Percentiles rank a stretch among this genome's conserved stretches.
phyloP scores from a whole-genome alignment of 2,329 filamentous ascomycete species.

The Xylariaceae sp. region DNA sequence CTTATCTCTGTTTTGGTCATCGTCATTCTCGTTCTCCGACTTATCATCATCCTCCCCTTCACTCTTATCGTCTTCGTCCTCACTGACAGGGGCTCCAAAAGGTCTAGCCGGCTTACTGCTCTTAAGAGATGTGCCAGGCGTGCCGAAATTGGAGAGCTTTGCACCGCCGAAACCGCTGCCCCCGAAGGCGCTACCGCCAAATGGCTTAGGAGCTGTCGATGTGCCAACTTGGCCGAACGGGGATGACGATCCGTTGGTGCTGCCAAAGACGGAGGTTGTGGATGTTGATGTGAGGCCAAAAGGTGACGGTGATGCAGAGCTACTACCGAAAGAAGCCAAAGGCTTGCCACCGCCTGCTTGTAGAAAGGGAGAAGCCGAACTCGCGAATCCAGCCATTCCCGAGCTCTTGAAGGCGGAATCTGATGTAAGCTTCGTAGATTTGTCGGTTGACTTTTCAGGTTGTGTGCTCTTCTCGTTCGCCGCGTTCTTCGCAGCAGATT shows the following conservation, averaged over 20 bases:
- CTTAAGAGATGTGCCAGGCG: conserved; percentile 49
- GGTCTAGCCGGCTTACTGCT: conserved; percentile 62
- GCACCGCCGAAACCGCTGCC: conserved; percentile 35
- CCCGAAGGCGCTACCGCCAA: conserved; percentile 45
- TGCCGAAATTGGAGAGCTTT: conserved; percentile 66
- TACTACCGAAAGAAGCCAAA: conserved; percentile 40
- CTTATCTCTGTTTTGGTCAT: conserved; percentile 5
- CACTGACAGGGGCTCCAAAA: conserved; percentile 72
- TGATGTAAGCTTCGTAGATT: conserved; percentile 38
- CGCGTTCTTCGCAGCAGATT: conserved; percentile 12
- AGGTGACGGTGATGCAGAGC: conserved; percentile 36
- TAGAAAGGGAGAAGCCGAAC: conserved; percentile 48
- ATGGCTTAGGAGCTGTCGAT: conserved; percentile 17
- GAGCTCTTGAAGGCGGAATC: conserved; percentile 61
- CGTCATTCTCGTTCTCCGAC: conserved; percentile 40
- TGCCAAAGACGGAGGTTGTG: conserved; percentile 47
- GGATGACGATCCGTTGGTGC: conserved; percentile 25
- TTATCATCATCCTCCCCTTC: conserved; percentile 35
- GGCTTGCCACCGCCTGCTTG: conserved; percentile 21
- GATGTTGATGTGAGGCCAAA: conserved; percentile 35
- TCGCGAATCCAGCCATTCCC: conserved; percentile 54
- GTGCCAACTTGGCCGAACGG: conserved; percentile 25
- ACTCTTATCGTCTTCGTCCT: conserved; percentile 34
- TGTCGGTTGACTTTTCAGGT: conserved; percentile 13
- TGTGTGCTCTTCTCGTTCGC: too few species aligned